A percentile compares a stretch with the other conserved stretches of the same genome.
Conservation (phyloP, 2,329 filamentous ascomycete species). For the Arthrinium puccinioides region DNA sequence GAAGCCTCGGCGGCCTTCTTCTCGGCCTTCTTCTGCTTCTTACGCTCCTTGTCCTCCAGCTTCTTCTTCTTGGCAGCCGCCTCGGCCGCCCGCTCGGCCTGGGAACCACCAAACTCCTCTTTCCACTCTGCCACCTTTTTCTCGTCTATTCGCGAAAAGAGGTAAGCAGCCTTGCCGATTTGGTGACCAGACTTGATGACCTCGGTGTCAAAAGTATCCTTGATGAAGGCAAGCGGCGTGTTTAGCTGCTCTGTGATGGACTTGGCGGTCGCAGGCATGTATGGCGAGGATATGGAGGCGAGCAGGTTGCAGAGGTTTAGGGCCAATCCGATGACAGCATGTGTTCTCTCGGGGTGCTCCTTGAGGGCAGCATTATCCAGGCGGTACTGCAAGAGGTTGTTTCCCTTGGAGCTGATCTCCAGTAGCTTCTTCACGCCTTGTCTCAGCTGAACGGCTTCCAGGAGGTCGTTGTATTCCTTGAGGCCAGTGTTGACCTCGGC, state of each 20-base stretch:
- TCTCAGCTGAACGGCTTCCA: conserved; percentile 52
- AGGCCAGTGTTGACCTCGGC: conserved; percentile 37
- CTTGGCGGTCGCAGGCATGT: conserved; percentile 56
- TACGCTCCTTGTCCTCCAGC: conserved; percentile 22
- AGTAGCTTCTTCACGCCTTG: conserved; percentile 53
- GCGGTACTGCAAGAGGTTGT: conserved; percentile 40
- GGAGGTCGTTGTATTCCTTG: conserved; percentile 45
- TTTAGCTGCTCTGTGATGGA: conserved; percentile 60
- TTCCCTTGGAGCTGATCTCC: conserved; percentile 57
- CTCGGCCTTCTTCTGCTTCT: conserved; percentile 19
- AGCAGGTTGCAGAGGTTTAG: conserved; percentile 63
- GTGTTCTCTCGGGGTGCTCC: conserved; percentile 26
- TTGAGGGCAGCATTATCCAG: conserved; percentile 32
- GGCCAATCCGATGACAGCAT: conserved; percentile 51
- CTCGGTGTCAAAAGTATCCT: conserved; percentile 43
- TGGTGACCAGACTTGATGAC: conserved; percentile 54
- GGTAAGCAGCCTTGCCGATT: conserved; percentile 59
- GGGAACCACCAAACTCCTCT: conserved; percentile 46
- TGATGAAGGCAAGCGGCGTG: conserved; percentile 42
- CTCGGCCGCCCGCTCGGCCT: conserved; percentile 19
- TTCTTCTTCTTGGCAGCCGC: conserved; percentile 22
- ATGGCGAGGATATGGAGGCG: conserved; percentile 59
- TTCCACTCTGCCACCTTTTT: conserved; percentile 69
- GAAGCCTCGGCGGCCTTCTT: conserved; percentile 11
- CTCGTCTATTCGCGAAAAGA: conserved; percentile 66